Conservation (phyloP, 768 basidiomycete genomes). For the Lentinula sp. region DNA sequence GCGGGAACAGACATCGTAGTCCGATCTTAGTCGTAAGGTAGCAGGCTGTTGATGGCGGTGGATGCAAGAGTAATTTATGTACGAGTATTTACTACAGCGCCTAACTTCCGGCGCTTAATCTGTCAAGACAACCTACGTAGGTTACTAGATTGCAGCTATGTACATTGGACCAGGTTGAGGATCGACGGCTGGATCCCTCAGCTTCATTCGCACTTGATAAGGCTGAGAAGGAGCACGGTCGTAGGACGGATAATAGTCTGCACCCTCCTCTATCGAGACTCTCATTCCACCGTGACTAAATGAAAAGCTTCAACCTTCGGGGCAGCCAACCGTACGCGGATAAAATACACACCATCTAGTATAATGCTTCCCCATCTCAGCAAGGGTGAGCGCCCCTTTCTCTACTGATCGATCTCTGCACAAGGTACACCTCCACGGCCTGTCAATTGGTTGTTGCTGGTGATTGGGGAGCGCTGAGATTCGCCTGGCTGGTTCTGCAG, state of each 20-base stretch:
- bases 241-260: background rate
- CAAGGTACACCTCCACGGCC: conserved; percentile 20
- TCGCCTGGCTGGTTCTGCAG: conserved; percentile 10
- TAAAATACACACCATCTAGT: background rate
- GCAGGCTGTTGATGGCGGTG: too few relatives aligned
- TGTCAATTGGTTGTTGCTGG: conserved; percentile 5
- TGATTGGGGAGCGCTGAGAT: background rate
- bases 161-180: background rate
- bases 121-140: too few relatives aligned
- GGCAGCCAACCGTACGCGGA: background rate
- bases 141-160: background rate
- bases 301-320: background rate
- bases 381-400: conserved; percentile 15
- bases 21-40: too few relatives aligned
- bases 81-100: too few relatives aligned
- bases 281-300: background rate
- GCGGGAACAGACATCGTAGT: conserved; percentile 22
- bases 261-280: background rate
- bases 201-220: background rate
- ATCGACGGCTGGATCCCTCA: background rate
- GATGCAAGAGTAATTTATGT: too few relatives aligned
- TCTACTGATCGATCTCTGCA: conserved; percentile 20
- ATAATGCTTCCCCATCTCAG: conserved; percentile 13
- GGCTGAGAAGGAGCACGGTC: conserved; percentile 1
- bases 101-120: too few relatives aligned